Evolutionary conservation across 306 rosid genomes (phyloP).

Genomic region (Quercus alba): DNA sequence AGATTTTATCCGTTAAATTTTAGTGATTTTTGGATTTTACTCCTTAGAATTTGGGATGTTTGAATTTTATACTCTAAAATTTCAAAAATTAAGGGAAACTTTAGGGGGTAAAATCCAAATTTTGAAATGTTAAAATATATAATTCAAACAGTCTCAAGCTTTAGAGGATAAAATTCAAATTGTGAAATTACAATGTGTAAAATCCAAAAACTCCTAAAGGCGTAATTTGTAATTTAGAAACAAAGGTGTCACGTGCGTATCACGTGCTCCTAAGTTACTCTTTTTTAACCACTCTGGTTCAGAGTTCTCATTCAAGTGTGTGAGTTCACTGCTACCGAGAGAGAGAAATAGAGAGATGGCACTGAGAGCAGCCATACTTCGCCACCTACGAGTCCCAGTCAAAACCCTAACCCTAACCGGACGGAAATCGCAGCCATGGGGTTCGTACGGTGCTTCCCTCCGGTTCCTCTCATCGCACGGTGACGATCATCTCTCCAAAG

Average conservation of each 20-base stretch:
- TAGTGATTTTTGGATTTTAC: too few relatives aligned
- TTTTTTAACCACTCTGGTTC: too few relatives aligned
- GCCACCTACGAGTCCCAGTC: constrained; percentile 70
- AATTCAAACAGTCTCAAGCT: accelerated
- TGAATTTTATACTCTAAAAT: too few relatives aligned
- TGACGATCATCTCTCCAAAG: constrained; percentile 68
- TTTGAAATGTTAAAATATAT: accelerated
- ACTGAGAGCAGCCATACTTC: constrained; percentile 77
- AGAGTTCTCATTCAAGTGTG: too few relatives aligned
- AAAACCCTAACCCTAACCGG: constrained; percentile 34
- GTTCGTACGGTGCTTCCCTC: constrained; percentile 4
- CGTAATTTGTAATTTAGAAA: too few relatives aligned
- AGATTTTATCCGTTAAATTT: too few relatives aligned
- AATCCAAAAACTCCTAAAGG: accelerated
- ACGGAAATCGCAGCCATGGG: constrained; percentile 22
- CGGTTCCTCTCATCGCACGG: constrained; percentile 74
- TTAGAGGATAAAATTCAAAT: too few relatives aligned
- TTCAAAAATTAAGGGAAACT: too few relatives aligned
- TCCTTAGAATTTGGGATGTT: accelerated
- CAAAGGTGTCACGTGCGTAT: too few relatives aligned
- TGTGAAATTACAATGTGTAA: accelerated
- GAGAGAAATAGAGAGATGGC: constrained; percentile 62
- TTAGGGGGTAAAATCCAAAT: too few relatives aligned
- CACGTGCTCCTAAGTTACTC: too few relatives aligned
- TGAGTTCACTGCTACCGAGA: background rate